A percentile compares a stretch with the other conserved stretches of the same genome.
Conservation (phyloP, 805 yeast genomes). For the Grigorovia jiainica region DNA sequence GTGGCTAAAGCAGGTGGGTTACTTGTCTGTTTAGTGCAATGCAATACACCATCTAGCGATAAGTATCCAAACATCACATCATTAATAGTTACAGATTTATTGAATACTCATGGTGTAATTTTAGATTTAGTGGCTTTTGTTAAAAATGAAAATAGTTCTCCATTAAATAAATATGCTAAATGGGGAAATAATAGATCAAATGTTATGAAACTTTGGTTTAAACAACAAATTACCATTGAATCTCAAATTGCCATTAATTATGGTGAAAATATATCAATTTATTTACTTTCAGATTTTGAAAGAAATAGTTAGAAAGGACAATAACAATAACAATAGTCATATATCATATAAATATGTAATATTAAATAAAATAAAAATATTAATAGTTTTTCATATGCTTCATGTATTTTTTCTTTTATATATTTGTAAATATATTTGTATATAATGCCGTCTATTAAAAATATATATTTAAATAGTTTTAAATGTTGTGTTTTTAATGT, state of each 20-base stretch:
- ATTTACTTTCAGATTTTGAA: conserved; percentile 48
- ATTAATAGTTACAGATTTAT: conserved; percentile 64
- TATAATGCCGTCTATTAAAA: too few species aligned
- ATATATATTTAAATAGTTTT: background rate
- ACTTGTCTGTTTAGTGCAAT: conserved; percentile 65
- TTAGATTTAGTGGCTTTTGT: conserved; percentile 80
- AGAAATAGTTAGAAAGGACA: conserved; percentile 8
- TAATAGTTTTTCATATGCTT: too few species aligned
- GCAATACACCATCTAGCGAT: conserved; percentile 38
- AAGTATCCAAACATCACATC: conserved; percentile 65
- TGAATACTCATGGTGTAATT: conserved; percentile 73
- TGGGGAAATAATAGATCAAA: conserved; percentile 72
- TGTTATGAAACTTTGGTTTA: conserved; percentile 49
- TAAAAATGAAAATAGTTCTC: conserved; percentile 18
- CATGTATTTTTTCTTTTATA: too few species aligned
- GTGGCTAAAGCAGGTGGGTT: conserved; percentile 77
- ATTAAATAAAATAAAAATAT: too few species aligned
- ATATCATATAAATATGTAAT: too few species aligned
- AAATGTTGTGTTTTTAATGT: background rate
- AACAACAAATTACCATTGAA: conserved; percentile 34
- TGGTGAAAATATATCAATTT: conserved; percentile 58
- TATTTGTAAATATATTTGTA: too few species aligned
- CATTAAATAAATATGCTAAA: conserved; percentile 32
- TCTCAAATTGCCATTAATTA: conserved; percentile 48
- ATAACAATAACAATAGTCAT: background rate